These are phyloP conservation scores for Gynostemma pentaphyllum DNA, from an alignment of 306 rosid species.

Conservation along the genomic window DNA sequence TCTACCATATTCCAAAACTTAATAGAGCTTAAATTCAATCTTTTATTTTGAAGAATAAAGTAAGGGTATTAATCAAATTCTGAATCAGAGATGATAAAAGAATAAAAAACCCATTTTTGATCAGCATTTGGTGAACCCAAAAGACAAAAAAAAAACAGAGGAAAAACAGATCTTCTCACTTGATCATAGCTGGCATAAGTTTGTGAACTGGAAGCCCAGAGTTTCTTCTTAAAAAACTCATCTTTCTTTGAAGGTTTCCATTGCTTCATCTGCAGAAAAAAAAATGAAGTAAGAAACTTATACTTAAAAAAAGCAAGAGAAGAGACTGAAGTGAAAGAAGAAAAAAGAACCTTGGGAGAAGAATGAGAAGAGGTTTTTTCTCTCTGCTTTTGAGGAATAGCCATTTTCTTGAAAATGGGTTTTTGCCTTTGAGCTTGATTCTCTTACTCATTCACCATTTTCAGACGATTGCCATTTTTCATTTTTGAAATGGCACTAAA, in stretches of 20 bases:
- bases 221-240: neutral
- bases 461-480: too few relatives aligned
- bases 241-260: neutral
- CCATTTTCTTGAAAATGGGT: neutral
- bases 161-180: neutral
- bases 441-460: neutral
- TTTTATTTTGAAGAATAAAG: too few relatives aligned
- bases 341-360: neutral
- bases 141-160: conserved; percentile 4
- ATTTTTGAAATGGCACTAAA: too few relatives aligned
- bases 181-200: neutral
- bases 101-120: neutral
- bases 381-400: neutral
- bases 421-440: neutral
- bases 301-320: neutral
- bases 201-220: neutral
- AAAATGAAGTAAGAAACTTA: neutral
- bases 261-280: neutral
- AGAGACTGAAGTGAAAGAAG: neutral
- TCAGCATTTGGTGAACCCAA: neutral
- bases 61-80: neutral
- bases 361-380: neutral
- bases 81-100: neutral
- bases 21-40: neutral
- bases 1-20: too few relatives aligned